Percentiles rank a stretch among this genome's conserved stretches.
phyloP scores from a whole-genome alignment of 1,139 yeast species.

The Yamadazyma songkhlaensis region DNA sequence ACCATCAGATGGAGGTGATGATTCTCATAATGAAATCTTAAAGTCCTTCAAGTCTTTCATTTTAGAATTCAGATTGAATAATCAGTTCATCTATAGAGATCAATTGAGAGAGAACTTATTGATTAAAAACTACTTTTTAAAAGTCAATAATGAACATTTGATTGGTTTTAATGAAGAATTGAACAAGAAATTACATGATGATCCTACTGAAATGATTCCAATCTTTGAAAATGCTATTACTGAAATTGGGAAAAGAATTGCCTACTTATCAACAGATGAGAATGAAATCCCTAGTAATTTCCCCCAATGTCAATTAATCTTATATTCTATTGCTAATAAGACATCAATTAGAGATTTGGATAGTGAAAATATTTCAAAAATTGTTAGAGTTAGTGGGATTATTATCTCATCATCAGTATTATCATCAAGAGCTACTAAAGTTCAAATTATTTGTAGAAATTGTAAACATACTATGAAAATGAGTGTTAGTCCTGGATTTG shows the following conservation, averaged over 20 bases:
- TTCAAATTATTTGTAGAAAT: constrained; percentile 82
- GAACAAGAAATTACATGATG: constrained; percentile 78
- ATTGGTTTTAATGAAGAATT: constrained; percentile 87
- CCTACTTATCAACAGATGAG: constrained; percentile 56
- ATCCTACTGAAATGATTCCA: constrained; percentile 88
- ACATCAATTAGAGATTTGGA: constrained; percentile 78
- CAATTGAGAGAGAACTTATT: constrained; percentile 86
- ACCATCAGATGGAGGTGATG: constrained; percentile 69
- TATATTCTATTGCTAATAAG: constrained; percentile 70
- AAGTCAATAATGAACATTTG: constrained; percentile 81
- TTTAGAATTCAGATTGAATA: constrained; percentile 79
- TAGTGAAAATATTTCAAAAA: constrained; percentile 84
- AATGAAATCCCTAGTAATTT: constrained; percentile 57
- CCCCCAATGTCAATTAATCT: constrained; percentile 80
- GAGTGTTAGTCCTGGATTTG: constrained; percentile 70
- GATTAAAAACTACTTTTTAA: constrained; percentile 68
- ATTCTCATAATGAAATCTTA: constrained; percentile 71
- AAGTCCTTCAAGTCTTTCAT: constrained; percentile 80
- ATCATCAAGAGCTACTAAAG: constrained; percentile 80
- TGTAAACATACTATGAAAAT: constrained; percentile 80
- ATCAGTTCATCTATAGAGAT: constrained; percentile 85
- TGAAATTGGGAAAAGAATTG: constrained; percentile 82
- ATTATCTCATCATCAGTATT: constrained; percentile 89
- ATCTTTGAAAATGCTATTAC: constrained; percentile 87
- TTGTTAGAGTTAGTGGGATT: constrained; percentile 90